phyloP scores from a whole-genome alignment of 352 stramenopile species.

The Thraustochytrium striatum region DNA sequence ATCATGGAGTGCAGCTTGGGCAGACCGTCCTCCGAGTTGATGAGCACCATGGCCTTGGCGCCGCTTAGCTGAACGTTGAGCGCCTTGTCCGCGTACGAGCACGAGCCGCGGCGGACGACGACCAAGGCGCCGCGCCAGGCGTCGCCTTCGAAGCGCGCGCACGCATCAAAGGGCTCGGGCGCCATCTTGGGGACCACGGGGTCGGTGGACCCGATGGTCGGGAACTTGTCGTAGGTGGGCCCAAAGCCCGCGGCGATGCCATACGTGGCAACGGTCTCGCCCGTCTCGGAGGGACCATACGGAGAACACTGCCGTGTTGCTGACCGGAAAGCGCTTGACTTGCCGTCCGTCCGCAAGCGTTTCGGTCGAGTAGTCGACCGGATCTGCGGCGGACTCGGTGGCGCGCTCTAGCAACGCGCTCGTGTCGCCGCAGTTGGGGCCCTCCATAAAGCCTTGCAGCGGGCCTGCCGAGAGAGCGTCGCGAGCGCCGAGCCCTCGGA shows the following conservation, averaged over 20 bases:
- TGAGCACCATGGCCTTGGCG: not conserved
- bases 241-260: not conserved
- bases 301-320: not conserved
- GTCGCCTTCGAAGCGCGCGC: not conserved
- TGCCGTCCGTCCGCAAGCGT: not conserved
- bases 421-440: not conserved
- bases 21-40: constrained; percentile 14
- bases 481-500: not conserved
- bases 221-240: not conserved
- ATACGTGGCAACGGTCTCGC: not conserved
- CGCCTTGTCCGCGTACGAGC: constrained; percentile 36
- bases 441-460: not conserved
- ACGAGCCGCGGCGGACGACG: constrained; percentile 2
- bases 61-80: constrained; percentile 9
- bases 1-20: not conserved
- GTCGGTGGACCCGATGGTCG: not conserved
- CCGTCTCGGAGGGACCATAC: constrained; percentile 3
- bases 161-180: not conserved
- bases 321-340: not conserved
- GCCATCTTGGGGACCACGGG: not conserved
- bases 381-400: not conserved
- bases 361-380: not conserved
- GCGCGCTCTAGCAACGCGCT: no score
- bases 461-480: not conserved
- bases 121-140: not conserved